Base-by-base conservation (phyloP, 495 filamentous ascomycete genomes). In the Oidiodendron maius region DNA sequence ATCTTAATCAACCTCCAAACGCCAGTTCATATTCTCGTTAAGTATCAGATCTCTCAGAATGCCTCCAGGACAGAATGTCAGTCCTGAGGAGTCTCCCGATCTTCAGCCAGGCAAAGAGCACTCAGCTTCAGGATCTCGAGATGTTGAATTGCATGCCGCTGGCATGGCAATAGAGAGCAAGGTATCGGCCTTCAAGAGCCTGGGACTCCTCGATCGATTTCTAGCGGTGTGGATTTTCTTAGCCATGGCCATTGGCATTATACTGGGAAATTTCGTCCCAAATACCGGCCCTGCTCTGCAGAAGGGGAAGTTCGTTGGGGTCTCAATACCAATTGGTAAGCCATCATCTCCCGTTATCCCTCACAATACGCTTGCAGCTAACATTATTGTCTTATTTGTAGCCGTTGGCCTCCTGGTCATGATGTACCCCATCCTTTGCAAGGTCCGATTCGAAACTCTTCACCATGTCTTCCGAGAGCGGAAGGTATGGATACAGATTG, bases 151-250 rank as follows among this genome's bases (percentile, higher is more conserved):
- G n/a, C n/a, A n/a, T n/a, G n/a, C n/a, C n/a, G n/a, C n/a, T n/a
- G n/a, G n/a, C n/a, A n/a, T n/a, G n/a, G n/a, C n/a, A n/a, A n/a
- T n/a, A n/a, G n/a, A n/a, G n/a, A n/a, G n/a, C n/a, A n/a, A n/a
- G n/a, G n/a, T n/a, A n/a, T n/a, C n/a, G n/a, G n/a, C n/a, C n/a
- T n/a, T n/a, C n/a, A n/a, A n/a, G n/a, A 46, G 74, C 35, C 72
- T 93, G 13, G 80, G 77, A 8, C 76, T 76, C 46, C 74, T 93
- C 12, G 86, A 93, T 62, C 77, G 83, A 13, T 84, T 89, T 64
- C 82, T 91, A 0, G 87, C 83, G 3, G 11, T 90, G 4, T 93
- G 89, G 89, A 93, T 94, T 59, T 75, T 95, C 34, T 78, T 93
- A 6, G 87, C 87, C 21, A 94, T 95, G 83, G 72, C 74, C 0